These are phyloP conservation scores for Chalciporus pseudorubinellus DNA, from an alignment of 768 basidiomycete genomes.

Conservation along the genomic window DNA sequence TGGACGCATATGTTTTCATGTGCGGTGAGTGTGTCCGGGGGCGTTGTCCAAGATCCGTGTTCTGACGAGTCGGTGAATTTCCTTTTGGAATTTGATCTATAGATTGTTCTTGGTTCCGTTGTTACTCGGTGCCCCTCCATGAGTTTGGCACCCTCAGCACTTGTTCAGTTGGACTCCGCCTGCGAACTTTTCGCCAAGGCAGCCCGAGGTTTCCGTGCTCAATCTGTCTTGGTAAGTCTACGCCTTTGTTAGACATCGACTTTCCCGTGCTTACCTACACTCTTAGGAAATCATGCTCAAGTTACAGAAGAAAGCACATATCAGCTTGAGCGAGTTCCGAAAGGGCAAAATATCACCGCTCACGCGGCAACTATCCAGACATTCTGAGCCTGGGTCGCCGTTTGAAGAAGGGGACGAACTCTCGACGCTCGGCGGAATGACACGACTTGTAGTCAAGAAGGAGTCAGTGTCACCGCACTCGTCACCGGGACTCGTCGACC, in stretches of 20 bases:
- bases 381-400: conserved; percentile 41
- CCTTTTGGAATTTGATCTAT: conserved; percentile 1
- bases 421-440: conserved; percentile 61
- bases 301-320: conserved; percentile 64
- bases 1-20: conserved; percentile 55
- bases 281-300: conserved; percentile 60
- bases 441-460: conserved; percentile 60
- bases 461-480: conserved; percentile 55
- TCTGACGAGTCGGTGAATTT: conserved; percentile 16
- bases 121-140: conserved; percentile 78
- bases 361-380: conserved; percentile 33
- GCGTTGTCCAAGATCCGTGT: conserved; percentile 3
- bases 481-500: conserved; percentile 41
- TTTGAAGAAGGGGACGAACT: conserved; percentile 62
- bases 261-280: conserved; percentile 8
- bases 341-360: conserved; percentile 52
- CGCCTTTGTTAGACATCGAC: background rate
- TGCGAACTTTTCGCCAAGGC: conserved; percentile 73
- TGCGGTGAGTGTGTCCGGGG: conserved; percentile 43
- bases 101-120: conserved; percentile 71
- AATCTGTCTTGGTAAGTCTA: conserved; percentile 56
- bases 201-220: conserved; percentile 61
- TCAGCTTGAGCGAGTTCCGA: conserved; percentile 60
- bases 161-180: conserved; percentile 71
- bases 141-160: conserved; percentile 72